Evolutionary conservation across 768 basidiomycete species (phyloP), one percentile per base, ranked within the genome.

Genomic region (Tulasnella sp.): DNA sequence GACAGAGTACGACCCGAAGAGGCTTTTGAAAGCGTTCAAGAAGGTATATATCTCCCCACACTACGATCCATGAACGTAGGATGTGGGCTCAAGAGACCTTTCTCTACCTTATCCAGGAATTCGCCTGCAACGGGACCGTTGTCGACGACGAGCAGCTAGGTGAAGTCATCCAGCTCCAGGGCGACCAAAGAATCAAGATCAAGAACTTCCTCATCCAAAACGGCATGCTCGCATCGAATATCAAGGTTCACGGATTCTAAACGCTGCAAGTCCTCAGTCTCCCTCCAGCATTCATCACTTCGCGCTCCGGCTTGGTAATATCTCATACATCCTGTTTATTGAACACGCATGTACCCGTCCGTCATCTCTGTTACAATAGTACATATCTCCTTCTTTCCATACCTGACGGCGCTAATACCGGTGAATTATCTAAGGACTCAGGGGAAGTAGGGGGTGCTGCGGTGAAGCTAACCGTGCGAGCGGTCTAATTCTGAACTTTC

Each of bases 11-110:
- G 94, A 98, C 81, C 86, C 89, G 76, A 98, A 97, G 89, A 99
- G 98, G 83, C 86, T 99, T 75, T 85, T 98, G 81, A 98, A 98
- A 81, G 95, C 92, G 16, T 97, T 98, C 86, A 99, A 98, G 87
- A 99, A 98, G 90, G 94, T 91, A 64, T 52, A 75, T 76, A n/a
- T n/a, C n/a, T n/a, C n/a, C n/a, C n/a, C n/a, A n/a, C n/a, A n/a
- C n/a, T n/a, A n/a, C n/a, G n/a, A n/a, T n/a, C n/a, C n/a, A n/a
- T n/a, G n/a, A n/a, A n/a, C n/a, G n/a, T n/a, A n/a, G n/a, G n/a
- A n/a, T n/a, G n/a, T n/a, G n/a, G n/a, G n/a, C n/a, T n/a, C n/a
- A 14, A 34, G 19, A 29, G 39, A 3, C 14, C 72, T 3, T 63
- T n/a, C 4, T 37, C n/a, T 63, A 12, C 29, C 39, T 17, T n/a